Base-by-base conservation (phyloP, 2,329 filamentous ascomycete genomes). In the Chlorencoelia australis region DNA sequence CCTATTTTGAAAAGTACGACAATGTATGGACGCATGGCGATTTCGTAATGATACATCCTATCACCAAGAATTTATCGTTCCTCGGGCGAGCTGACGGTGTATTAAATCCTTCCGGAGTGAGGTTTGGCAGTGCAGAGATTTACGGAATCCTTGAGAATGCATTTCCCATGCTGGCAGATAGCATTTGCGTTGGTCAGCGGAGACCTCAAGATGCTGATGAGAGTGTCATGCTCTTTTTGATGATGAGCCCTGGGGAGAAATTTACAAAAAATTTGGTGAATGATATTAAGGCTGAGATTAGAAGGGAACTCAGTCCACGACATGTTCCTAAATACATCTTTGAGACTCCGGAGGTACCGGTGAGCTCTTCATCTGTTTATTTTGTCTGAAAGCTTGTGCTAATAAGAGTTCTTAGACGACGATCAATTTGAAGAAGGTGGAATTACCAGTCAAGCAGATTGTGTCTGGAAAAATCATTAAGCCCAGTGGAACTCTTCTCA, bases 401-500 rank as follows among this genome's bases (percentile, higher is more conserved):
- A n/a, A n/a, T n/a, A n/a, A n/a, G n/a, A n/a, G n/a, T n/a, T n/a
- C n/a, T n/a, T n/a, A 86, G 76, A 82, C 78, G 0, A 91, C 84
- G 0, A 76, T 91, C 44, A 91, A 89, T 54, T 60, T 84, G 33
- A 91, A 91, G 57, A 91, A 91, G 58, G 84, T 91, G 4, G 84
- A 91, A 56, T 51, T 91, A 35, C 83, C 83, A 0, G 80, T 91
- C 19, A 91, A 91, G 62, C 79, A 84, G 53, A 91, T 91, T 44
- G 78, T 91, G 1, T 85, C 74, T 0, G 84, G 84, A 0, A 75
- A 77, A 48, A 72, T 63, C 16, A 73, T 91, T 53, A 85, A 81
- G 59, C 73, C 82, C 0, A 84, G 79, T 32, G 82, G 82, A 2
- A 89, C 83, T 4, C 59, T 91, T 50, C 60, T 82, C 35, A 91